A percentile compares a stretch with the other conserved stretches of the same genome.
Evolutionary conservation across 331 rosid genomes (phyloP).

Genomic region (Arachis monticola): DNA sequence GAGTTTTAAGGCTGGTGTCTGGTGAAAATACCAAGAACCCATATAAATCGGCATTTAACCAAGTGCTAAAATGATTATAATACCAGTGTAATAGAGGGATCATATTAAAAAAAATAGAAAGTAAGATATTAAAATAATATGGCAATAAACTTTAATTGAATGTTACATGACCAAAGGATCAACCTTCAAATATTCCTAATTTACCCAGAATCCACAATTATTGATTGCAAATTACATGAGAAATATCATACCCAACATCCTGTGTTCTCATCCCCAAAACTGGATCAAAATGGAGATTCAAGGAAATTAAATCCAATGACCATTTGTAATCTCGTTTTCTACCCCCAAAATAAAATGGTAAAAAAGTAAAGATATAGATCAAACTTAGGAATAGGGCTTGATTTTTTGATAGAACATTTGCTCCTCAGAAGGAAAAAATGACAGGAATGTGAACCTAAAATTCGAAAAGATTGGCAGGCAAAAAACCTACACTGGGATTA

Average conservation of each 20-base stretch:
- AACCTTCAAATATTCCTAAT: constrained; percentile 47
- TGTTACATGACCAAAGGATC: constrained; percentile 59
- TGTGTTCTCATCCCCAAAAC: constrained; percentile 60
- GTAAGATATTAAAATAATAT: constrained; percentile 40
- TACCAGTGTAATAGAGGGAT: neutral
- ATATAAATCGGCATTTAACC: neutral
- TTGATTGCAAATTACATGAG: constrained; percentile 51
- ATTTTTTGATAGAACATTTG: constrained; percentile 46
- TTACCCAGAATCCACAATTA: constrained; percentile 48
- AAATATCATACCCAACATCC: constrained; percentile 48
- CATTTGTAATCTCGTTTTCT: constrained; percentile 48
- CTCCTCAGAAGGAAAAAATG: constrained; percentile 55
- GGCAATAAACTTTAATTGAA: constrained; percentile 49
- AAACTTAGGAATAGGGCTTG: constrained; percentile 47
- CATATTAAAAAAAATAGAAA: neutral
- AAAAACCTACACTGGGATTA: constrained; percentile 52
- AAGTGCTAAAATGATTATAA: constrained; percentile 8
- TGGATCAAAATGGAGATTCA: constrained; percentile 49
- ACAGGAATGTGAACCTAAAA: constrained; percentile 57
- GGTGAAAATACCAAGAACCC: neutral
- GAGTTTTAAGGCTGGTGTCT: too few species aligned
- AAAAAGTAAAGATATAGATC: constrained; percentile 37
- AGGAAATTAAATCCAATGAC: constrained; percentile 46
- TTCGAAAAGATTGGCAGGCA: constrained; percentile 52
- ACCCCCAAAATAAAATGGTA: constrained; percentile 44